Evolutionary conservation across 2,329 filamentous ascomycete genomes (phyloP).

Genomic region (Phyllosticta capitalensis): DNA sequence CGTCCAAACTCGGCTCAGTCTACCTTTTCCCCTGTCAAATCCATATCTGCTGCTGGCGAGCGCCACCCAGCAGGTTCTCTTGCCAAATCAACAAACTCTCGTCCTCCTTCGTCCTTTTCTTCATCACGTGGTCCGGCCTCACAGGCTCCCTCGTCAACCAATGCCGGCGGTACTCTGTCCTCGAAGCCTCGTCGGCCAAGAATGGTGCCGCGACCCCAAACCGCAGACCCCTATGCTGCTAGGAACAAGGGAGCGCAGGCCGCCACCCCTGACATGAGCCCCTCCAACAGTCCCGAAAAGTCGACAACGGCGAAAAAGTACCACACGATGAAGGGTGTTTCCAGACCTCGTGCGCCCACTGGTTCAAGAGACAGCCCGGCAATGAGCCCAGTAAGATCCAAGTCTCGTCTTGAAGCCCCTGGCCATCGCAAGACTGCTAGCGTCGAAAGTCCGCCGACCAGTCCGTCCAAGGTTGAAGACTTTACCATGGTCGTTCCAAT

Average conservation of each 20-base stretch:
- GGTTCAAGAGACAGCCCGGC: constrained; percentile 16
- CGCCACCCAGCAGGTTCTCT: constrained; percentile 22
- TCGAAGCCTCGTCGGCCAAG: constrained; percentile 49
- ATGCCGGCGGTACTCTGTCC: constrained; percentile 38
- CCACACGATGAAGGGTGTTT: constrained; percentile 20
- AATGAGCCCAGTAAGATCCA: constrained; percentile 27
- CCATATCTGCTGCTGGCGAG: constrained; percentile 24
- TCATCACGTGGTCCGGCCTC: constrained; percentile 15
- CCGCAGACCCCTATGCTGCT: constrained; percentile 44
- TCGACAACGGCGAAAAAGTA: constrained; percentile 26
- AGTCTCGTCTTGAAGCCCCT: constrained; percentile 24
- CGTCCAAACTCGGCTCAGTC: constrained; percentile 51
- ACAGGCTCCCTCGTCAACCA: constrained; percentile 22
- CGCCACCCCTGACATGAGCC: constrained; percentile 39
- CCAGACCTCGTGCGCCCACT: constrained; percentile 23
- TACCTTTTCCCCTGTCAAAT: constrained; percentile 39
- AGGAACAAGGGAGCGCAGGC: constrained; percentile 26
- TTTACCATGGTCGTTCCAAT: constrained; percentile 35
- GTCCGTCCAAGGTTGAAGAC: constrained; percentile 35
- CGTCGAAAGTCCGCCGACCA: constrained; percentile 22
- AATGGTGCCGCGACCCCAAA: constrained; percentile 40
- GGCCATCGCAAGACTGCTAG: constrained; percentile 24
- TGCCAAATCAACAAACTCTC: constrained; percentile 20
- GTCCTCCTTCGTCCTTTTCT: constrained; percentile 29
- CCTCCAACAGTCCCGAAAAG: constrained; percentile 34